Evolutionary conservation across 2,329 filamentous ascomycete species (phyloP), one percentile per base, ranked within the genome.

Genomic region (Pestalotiopsis sp.): DNA sequence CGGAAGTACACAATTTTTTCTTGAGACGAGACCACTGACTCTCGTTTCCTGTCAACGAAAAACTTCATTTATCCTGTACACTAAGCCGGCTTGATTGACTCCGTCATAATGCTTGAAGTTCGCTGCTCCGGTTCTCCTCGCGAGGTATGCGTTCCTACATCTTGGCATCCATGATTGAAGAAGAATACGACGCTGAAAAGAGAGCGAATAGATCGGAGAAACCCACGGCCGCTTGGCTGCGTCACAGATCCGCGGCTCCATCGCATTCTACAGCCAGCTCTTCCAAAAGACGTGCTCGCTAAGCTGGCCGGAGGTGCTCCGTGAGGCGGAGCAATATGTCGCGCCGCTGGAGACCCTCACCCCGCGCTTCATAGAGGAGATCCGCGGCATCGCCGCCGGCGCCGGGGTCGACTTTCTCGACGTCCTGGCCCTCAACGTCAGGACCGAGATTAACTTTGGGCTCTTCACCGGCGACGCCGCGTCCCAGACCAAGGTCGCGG

Each of bases 371-470:
- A 73, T 83, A 4, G 74, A 76, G n/a, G 85, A 87, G 70, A 84
- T 85, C 72, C 75, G 77, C 67, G 90, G 86, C 12, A 82, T 90
- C 56, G 86, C 87, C 0, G 80, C 85, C 1, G 88, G 87, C 2
- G 81, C 86, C 0, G 77, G 73, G 0, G 74, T 83, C 7, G 71
- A 79, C 0, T 72, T 89, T 2, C 74, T 85, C 2, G 86, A 89
- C 61, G 83, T 90, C n/a, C 75, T 90, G 1, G 86, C 87, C 1
- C 76, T 90, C 12, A 90, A 90, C 67, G 83, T 88, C 5, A 81
- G 87, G 1, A 88, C 85, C 0, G 87, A 89, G 75, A 88, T 89
- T 70, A 82, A 81, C 1, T 89, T 90, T 68, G 87, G 87, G 0
- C 76, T 88, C 14, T 89, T 87, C 70, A 82, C 80, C 17, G 73